Conservation (phyloP, 1,139 yeast species). For the Yamadazyma spencermartinsiae region DNA sequence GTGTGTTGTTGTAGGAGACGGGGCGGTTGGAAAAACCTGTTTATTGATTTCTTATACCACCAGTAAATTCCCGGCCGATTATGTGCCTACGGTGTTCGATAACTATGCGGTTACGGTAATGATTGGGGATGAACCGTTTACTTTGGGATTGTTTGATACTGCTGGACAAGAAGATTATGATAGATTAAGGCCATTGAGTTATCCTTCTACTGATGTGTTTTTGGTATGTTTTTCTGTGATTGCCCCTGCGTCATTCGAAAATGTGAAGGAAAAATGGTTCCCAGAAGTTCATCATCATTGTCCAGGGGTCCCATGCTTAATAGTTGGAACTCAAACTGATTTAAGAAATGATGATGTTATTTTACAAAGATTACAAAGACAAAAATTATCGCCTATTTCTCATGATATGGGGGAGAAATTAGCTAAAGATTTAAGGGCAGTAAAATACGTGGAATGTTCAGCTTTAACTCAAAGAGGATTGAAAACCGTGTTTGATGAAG, state of each 20-base stretch:
- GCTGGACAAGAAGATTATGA: constrained; percentile 99
- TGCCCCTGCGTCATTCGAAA: constrained; percentile 97
- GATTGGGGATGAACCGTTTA: constrained; percentile 98
- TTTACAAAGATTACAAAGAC: constrained; percentile 85
- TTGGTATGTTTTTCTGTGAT: constrained; percentile 93
- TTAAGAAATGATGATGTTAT: constrained; percentile 91
- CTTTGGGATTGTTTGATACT: constrained; percentile 93
- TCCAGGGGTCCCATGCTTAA: constrained; percentile 94
- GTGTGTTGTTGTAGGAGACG: constrained; percentile 97
- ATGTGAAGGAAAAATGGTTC: constrained; percentile 97
- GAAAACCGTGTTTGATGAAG: constrained; percentile 95
- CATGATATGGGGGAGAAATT: constrained; percentile 88
- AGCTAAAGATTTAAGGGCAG: constrained; percentile 92
- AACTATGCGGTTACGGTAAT: constrained; percentile 97
- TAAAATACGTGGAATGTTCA: constrained; percentile 94
- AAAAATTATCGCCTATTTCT: constrained; percentile 83
- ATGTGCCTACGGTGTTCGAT: constrained; percentile 90
- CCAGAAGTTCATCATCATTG: constrained; percentile 98
- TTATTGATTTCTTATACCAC: constrained; percentile 88
- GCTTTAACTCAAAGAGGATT: constrained; percentile 97
- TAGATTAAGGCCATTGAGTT: constrained; percentile 91
- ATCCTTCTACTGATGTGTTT: constrained; percentile 96
- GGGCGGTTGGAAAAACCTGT: constrained; percentile 96
- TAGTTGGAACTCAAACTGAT: constrained; percentile 96
- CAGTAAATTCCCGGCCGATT: constrained; percentile 83